Percentiles rank a stretch among this genome's conserved stretches.
Conservation (phyloP, 1,284 basidiomycete genomes). For the Ganoderma meredithae region DNA sequence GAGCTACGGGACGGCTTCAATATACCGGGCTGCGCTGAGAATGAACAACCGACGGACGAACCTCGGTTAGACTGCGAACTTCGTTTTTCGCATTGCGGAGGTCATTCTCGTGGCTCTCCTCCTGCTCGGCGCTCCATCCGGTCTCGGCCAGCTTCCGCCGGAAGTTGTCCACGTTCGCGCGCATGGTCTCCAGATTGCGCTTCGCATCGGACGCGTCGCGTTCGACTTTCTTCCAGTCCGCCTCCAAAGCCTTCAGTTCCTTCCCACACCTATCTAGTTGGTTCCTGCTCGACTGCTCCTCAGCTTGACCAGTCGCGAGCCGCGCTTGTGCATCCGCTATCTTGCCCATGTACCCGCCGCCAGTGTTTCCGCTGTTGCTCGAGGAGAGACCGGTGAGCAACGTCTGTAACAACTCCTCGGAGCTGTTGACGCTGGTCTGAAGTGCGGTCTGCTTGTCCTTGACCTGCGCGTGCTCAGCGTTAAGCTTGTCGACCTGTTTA, state of each 20-base stretch:
- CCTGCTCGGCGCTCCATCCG: slow-evolving; percentile 85
- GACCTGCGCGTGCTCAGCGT: slow-evolving; percentile 68
- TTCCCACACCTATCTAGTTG: slow-evolving; percentile 84
- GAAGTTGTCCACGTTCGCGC: slow-evolving; percentile 66
- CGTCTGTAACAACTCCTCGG: slow-evolving; percentile 96
- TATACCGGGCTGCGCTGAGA: neutral
- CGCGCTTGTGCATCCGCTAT: slow-evolving; percentile 88
- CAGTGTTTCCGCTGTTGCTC: slow-evolving; percentile 64
- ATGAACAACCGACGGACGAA: slow-evolving; percentile 43
- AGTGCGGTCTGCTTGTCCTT: slow-evolving; percentile 78
- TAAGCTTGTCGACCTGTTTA: slow-evolving; percentile 65
- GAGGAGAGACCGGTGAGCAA: slow-evolving; percentile 91
- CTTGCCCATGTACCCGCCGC: slow-evolving; percentile 97
- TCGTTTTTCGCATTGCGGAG: slow-evolving; percentile 64
- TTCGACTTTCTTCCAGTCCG: slow-evolving; percentile 85
- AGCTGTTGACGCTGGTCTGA: slow-evolving; percentile 70
- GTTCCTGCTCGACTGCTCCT: slow-evolving; percentile 86
- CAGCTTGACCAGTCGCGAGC: slow-evolving; percentile 80
- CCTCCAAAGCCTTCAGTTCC: slow-evolving; percentile 83
- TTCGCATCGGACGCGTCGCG: slow-evolving; percentile 83
- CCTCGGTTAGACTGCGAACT: slow-evolving; percentile 72
- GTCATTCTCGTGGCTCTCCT: slow-evolving; percentile 67
- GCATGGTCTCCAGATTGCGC: slow-evolving; percentile 71
- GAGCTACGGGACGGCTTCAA: slow-evolving; percentile 52
- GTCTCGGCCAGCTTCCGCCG: slow-evolving; percentile 63